Evolutionary conservation across 2,329 filamentous ascomycete species (phyloP).

Genomic region (Cladosporium sp.): DNA sequence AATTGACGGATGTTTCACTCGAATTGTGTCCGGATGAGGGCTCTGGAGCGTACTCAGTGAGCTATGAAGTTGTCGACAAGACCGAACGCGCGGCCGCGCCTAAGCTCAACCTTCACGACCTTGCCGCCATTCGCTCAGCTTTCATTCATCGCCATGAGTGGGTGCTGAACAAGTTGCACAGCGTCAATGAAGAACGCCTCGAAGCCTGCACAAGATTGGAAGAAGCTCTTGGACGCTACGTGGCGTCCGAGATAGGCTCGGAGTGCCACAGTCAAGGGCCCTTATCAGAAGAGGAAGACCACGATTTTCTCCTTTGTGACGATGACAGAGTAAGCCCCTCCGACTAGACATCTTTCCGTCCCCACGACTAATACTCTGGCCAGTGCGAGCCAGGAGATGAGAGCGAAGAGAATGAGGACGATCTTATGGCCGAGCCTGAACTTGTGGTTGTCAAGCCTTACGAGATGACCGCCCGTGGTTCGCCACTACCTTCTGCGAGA

Average conservation of each 20-base stretch:
- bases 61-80: neutral
- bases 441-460: too few species aligned
- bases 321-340: neutral
- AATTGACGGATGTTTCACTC: neutral
- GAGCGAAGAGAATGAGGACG: neutral
- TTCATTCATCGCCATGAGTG: conserved; percentile 4
- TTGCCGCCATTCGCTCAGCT: neutral
- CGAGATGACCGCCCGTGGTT: too few species aligned
- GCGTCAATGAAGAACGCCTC: neutral
- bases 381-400: neutral
- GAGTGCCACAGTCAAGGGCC: neutral
- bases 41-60: neutral
- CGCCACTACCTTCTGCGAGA: too few species aligned
- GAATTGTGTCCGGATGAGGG: neutral
- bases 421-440: neutral
- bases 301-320: neutral
- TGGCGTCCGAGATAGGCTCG: too few species aligned
- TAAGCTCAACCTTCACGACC: neutral
- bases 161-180: conserved; percentile 2
- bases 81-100: neutral
- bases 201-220: neutral
- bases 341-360: too few species aligned
- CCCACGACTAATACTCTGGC: neutral
- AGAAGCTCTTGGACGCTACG: neutral
- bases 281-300: neutral